Base-by-base conservation (phyloP, 495 filamentous ascomycete genomes). In the Neurospora tetraspora region DNA sequence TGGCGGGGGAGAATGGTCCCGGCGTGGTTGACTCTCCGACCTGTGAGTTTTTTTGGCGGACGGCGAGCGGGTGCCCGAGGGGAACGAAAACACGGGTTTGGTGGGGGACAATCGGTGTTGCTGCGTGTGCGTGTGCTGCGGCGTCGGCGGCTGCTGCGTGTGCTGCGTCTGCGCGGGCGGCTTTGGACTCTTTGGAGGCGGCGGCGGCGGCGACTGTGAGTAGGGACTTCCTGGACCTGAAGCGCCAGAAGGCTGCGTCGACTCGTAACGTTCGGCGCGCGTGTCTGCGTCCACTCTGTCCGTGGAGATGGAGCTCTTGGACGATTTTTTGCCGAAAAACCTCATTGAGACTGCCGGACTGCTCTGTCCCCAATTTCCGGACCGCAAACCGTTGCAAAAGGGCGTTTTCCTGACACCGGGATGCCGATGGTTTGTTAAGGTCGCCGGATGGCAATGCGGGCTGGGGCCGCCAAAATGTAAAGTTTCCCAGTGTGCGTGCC, bases 261-360 rank as follows among this genome's bases (percentile, higher is more conserved):
- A 75, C 39, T 78, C 76, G 74, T 74, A 73, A 68, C 74, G 74
- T 18, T 78, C 81, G 78, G 77, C 73, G 53, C 53, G 53, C 53
- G 53, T 65, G 69, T 80, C 81, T 74, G 85, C 81, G 71, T 84
- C 84, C 76, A 78, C 81, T 72, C 80, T 83, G 79, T 87, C 85
- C 74, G 80, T 80, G 72, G 82, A 74, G 73, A 81, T 79, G 74
- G 82, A 76, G 74, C 85, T 86, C 78, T 85, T 88, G 73, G 83
- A 82, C 75, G 83, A 81, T 78, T 86, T 87, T 79, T 85, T 84
- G 70, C 81, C 76, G 79, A 87, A 86, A 81, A 85, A 86, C 82
- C 86, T 87, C 86, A 88, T 87, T 86, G 79, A 76, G 75, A 74
- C 53, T 65, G 42, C 31, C 43, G 31, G 43, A 23, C 23, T 37